A percentile compares a stretch with the other conserved stretches of the same genome.
Conservation (phyloP, 441 rosid species). For the Lepidium campestre region DNA sequence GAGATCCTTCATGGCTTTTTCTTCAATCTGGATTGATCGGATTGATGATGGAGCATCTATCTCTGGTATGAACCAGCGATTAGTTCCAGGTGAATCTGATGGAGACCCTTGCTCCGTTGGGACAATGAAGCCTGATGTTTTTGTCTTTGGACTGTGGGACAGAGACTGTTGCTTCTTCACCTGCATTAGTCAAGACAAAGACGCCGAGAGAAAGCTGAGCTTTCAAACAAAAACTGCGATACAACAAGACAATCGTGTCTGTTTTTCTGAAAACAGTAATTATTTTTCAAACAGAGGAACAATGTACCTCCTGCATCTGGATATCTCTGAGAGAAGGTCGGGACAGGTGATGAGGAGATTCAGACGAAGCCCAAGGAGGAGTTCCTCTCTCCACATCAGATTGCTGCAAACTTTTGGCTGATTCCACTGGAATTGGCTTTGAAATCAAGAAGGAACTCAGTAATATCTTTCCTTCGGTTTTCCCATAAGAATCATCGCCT, state of each 20-base stretch:
- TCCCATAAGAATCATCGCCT: constrained; percentile 36
- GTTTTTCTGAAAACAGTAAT: not conserved
- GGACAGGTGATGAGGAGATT: constrained; percentile 64
- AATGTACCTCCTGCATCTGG: constrained; percentile 86
- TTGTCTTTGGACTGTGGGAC: constrained; percentile 69
- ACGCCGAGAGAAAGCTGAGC: not conserved
- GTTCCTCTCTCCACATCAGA: constrained; percentile 65
- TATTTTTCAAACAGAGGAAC: not conserved
- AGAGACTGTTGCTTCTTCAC: constrained; percentile 54
- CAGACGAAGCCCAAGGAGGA: constrained; percentile 91
- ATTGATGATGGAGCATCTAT: constrained; percentile 63
- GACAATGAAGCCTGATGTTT: constrained; percentile 68
- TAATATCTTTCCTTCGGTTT: constrained; percentile 52
- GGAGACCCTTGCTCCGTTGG: constrained; percentile 71
- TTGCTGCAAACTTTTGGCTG: constrained; percentile 38
- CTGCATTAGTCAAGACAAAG: constrained; percentile 28
- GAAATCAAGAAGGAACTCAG: constrained; percentile 72
- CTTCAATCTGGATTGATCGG: constrained; percentile 92
- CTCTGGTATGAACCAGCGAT: constrained; percentile 97
- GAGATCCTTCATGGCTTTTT: constrained; percentile 93
- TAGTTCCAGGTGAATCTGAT: constrained; percentile 76
- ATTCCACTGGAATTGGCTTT: constrained; percentile 66
- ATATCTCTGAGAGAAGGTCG: constrained; percentile 93
- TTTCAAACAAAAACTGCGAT: not conserved
- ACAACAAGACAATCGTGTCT: not conserved